Evolutionary conservation across 108 stramenopile genomes (phyloP).

Genomic region (Nitzschia sp.): DNA sequence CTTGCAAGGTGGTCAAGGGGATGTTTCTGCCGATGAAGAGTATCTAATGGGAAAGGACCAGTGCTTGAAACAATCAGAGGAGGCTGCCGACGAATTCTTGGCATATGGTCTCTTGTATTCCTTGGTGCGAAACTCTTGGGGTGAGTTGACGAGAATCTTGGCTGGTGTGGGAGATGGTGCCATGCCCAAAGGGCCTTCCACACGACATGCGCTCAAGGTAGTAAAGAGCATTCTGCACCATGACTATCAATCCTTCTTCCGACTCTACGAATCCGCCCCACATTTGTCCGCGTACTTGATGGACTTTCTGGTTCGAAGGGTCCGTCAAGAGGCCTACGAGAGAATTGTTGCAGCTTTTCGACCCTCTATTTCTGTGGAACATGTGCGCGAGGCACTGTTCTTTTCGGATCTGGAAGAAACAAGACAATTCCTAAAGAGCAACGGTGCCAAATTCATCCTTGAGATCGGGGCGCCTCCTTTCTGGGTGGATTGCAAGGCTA

Average conservation of each 20-base stretch:
- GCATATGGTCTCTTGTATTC: constrained; percentile 73
- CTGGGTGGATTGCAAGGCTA: constrained; percentile 60
- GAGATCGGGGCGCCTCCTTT: constrained; percentile 33
- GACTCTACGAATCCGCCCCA: constrained; percentile 52
- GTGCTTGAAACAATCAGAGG: constrained; percentile 30
- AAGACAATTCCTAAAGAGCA: constrained; percentile 37
- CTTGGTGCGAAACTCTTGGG: constrained; percentile 58
- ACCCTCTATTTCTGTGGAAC: constrained; percentile 44
- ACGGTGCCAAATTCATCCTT: constrained; percentile 48
- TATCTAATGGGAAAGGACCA: constrained; percentile 6
- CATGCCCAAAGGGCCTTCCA: constrained; percentile 12
- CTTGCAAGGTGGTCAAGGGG: background rate
- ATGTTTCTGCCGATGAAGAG: constrained; percentile 11
- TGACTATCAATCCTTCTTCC: constrained; percentile 54
- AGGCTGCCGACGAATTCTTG: constrained; percentile 65
- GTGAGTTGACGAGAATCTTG: constrained; percentile 26
- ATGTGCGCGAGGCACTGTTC: constrained; percentile 40
- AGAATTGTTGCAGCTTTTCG: constrained; percentile 53
- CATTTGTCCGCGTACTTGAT: constrained; percentile 59
- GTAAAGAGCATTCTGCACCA: constrained; percentile 35
- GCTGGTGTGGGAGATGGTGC: background rate
- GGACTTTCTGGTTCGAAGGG: constrained; percentile 60
- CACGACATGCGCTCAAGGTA: constrained; percentile 45
- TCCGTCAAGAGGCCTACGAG: constrained; percentile 44
- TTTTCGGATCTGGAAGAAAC: constrained; percentile 58